phyloP scores from a whole-genome alignment of 805 yeast species.

The Candida palmyrensis region DNA sequence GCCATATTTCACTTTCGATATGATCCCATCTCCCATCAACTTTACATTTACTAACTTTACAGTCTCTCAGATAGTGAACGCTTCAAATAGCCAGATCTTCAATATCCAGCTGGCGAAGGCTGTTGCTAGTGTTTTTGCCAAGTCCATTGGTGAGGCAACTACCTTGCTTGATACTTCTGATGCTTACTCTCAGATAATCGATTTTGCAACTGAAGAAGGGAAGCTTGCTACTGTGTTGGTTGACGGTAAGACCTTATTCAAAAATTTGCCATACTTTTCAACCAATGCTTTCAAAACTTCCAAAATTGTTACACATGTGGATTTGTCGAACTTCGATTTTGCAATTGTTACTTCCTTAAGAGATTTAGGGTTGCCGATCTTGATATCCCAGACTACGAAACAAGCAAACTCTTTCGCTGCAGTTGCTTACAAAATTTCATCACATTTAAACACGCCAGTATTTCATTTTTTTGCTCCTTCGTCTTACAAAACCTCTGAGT shows the following conservation, averaged over 20 bases:
- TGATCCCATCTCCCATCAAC: conserved; percentile 1
- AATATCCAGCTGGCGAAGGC: conserved; percentile 45
- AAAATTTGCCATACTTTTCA: conserved; percentile 56
- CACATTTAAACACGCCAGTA: conserved; percentile 47
- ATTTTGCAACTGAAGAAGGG: conserved; percentile 16
- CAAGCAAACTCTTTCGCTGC: conserved; percentile 53
- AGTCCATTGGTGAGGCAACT: conserved; percentile 14
- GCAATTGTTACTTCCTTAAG: conserved; percentile 67
- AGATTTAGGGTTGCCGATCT: conserved; percentile 57
- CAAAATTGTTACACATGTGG: conserved; percentile 57
- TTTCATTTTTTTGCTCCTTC: conserved; percentile 60
- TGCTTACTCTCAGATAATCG: conserved; percentile 44
- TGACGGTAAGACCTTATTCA: conserved; percentile 48
- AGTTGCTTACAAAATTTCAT: conserved; percentile 55
- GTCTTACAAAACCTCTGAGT: conserved; percentile 5
- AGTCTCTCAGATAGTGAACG: conserved; percentile 1
- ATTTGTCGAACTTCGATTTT: conserved; percentile 57
- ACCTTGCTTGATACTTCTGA: conserved; percentile 44
- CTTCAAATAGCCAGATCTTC: conserved; percentile 16
- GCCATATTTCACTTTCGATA: too few relatives aligned
- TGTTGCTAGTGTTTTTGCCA: conserved; percentile 27
- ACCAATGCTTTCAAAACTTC: conserved; percentile 26
- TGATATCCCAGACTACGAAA: conserved; percentile 58
- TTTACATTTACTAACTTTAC: conserved; percentile 1
- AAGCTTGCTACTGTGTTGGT: conserved; percentile 44